phyloP scores from a whole-genome alignment of 1,284 basidiomycete species.

The Chalciporus piperatoides region DNA sequence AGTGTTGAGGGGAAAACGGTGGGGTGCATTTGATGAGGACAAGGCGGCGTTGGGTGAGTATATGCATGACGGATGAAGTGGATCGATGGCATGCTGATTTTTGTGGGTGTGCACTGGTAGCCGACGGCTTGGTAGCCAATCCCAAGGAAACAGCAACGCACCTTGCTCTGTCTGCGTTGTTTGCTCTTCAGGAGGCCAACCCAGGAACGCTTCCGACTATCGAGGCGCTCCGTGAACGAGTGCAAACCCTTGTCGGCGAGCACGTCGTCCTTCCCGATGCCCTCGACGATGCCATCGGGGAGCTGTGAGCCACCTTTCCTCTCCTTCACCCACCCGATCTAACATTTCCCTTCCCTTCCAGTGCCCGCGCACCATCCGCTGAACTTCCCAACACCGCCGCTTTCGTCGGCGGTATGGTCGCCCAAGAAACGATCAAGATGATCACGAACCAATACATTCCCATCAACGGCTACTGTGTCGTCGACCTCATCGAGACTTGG shows the following conservation, averaged over 20 bases:
- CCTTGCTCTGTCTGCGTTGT: slow-evolving; percentile 61
- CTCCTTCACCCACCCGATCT: neutral
- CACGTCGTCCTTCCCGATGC: slow-evolving; percentile 53
- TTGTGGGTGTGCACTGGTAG: slow-evolving; percentile 27
- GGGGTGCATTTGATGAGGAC: slow-evolving; percentile 57
- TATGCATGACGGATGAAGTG: neutral
- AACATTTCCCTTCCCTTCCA: slow-evolving; percentile 27
- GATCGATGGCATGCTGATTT: neutral
- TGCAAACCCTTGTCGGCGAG: slow-evolving; percentile 35
- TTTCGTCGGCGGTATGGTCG: slow-evolving; percentile 89
- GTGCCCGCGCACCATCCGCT: slow-evolving; percentile 76
- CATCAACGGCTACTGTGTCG: slow-evolving; percentile 79
- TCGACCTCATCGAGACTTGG: slow-evolving; percentile 84
- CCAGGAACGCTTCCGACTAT: slow-evolving; percentile 22
- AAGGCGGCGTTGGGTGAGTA: slow-evolving; percentile 55
- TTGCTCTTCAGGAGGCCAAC: slow-evolving; percentile 38
- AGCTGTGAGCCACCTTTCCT: slow-evolving; percentile 59
- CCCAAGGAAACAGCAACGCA: slow-evolving; percentile 61
- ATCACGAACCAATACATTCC: slow-evolving; percentile 96
- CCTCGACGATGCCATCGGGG: slow-evolving; percentile 64
- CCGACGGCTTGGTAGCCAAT: slow-evolving; percentile 33
- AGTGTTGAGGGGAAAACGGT: slow-evolving; percentile 69
- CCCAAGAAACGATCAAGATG: slow-evolving; percentile 98
- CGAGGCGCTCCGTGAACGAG: slow-evolving; percentile 36
- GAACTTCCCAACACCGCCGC: slow-evolving; percentile 93